Conservation (phyloP, 108 stramenopile genomes). For the Nitzschia inconspicua region DNA sequence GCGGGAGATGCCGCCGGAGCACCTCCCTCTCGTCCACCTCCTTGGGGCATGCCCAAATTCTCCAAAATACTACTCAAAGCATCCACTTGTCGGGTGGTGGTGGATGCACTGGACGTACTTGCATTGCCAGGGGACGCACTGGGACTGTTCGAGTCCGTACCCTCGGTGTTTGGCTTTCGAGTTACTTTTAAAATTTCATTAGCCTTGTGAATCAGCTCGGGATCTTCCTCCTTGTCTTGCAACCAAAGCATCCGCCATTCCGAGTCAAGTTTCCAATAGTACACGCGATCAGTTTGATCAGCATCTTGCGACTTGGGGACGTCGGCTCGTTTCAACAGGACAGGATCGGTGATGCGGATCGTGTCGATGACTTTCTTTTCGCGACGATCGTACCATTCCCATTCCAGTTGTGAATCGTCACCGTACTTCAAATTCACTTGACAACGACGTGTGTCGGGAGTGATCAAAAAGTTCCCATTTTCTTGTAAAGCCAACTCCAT, state of each 20-base stretch:
- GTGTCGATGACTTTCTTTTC: conserved; percentile 57
- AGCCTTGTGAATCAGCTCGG: conserved; percentile 53
- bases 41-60: conserved; percentile 80
- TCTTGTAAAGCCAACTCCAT: conserved; percentile 53
- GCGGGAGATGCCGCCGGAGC: conserved; percentile 14
- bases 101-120: conserved; percentile 37
- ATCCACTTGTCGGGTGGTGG: conserved; percentile 65
- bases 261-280: conserved; percentile 34
- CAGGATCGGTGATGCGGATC: conserved; percentile 29
- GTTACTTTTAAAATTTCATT: conserved; percentile 56
- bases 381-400: conserved; percentile 82
- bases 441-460: conserved; percentile 67
- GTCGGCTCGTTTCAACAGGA: conserved; percentile 47
- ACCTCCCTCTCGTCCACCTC: conserved; percentile 17
- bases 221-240: conserved; percentile 60
- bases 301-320: conserved; percentile 29
- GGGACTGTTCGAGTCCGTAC: conserved; percentile 17
- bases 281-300: conserved; percentile 28
- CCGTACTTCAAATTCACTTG: conserved; percentile 51
- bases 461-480: conserved; percentile 55
- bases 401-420: conserved; percentile 24
- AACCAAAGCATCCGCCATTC: conserved; percentile 75
- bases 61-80: conserved; percentile 78
- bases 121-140: conserved; percentile 36
- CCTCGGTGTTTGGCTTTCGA: conserved; percentile 32